A percentile compares a stretch with the other conserved stretches of the same genome.
phyloP scores from a whole-genome alignment of 2,329 filamentous ascomycete species.

The Geosmithia putterillii region DNA sequence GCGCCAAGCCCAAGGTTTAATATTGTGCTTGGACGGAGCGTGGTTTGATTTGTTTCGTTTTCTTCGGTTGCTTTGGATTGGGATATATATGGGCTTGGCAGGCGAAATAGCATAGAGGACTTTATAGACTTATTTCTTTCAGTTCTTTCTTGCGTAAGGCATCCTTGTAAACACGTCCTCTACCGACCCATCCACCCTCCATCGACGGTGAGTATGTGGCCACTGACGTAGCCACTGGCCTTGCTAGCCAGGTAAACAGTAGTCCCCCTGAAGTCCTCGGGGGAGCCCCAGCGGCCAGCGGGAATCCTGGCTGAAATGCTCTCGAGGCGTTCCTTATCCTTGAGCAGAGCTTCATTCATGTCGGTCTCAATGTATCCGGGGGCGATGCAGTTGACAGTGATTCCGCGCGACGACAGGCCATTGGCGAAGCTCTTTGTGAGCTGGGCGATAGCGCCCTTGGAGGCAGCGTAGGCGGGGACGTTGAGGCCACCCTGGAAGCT shows the following conservation, averaged over 20 bases:
- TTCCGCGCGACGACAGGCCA: slow-evolving; percentile 69
- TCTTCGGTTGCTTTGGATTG: background rate
- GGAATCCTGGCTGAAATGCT: slow-evolving; percentile 75
- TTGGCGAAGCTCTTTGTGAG: slow-evolving; percentile 77
- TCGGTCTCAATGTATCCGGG: slow-evolving; percentile 90
- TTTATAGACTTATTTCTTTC: background rate
- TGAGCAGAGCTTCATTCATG: slow-evolving; percentile 78
- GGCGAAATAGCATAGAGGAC: background rate
- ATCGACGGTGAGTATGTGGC: slow-evolving; percentile 73
- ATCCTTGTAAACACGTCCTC: background rate
- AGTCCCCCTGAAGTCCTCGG: slow-evolving; percentile 80
- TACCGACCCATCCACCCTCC: slow-evolving; percentile 89
- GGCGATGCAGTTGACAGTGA: slow-evolving; percentile 80
- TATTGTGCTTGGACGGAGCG: background rate
- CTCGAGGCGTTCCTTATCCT: slow-evolving; percentile 54
- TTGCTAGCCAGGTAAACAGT: slow-evolving; percentile 65
- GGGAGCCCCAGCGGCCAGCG: slow-evolving; percentile 68
- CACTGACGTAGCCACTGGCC: slow-evolving; percentile 71
- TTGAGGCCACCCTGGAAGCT: slow-evolving; percentile 81
- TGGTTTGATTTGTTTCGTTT: background rate
- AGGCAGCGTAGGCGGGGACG: slow-evolving; percentile 77
- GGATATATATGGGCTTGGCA: background rate
- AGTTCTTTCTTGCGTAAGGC: too few species aligned
- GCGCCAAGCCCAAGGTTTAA: slow-evolving; percentile 30
- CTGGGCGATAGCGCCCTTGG: slow-evolving; percentile 76